Conservation (phyloP, 179 eudicot species). For the Silene coronaria region DNA sequence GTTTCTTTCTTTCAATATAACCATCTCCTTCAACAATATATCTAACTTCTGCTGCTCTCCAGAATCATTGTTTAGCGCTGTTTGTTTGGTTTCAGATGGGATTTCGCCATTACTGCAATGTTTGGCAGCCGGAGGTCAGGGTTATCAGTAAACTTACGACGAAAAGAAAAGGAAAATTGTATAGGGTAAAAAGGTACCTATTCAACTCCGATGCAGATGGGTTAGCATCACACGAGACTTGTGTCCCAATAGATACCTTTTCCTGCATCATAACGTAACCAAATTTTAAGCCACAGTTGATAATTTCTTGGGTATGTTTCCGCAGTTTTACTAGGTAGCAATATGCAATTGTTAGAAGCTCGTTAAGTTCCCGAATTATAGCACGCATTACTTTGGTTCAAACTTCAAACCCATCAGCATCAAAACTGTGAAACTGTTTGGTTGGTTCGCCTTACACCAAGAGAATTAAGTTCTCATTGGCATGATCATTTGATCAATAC, state of each 20-base stretch:
- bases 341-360: not conserved
- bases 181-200: conserved; percentile 11
- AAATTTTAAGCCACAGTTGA: not conserved
- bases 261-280: conserved; percentile 8
- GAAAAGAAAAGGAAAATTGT: not conserved
- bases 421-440: no score
- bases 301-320: not conserved
- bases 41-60: conserved; percentile 25
- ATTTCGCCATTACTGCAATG: conserved; percentile 29
- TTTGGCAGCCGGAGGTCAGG: not conserved
- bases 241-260: conserved; percentile 31
- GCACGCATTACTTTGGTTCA: no score
- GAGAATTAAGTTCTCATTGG: no score
- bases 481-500: no score
- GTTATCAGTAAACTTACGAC: not conserved
- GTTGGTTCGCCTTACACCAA: no score
- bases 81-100: conserved; percentile 25
- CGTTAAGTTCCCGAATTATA: no score
- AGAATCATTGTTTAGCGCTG: conserved; percentile 13
- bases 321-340: not conserved
- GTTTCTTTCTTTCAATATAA: conserved; percentile 55
- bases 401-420: no score
- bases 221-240: conserved; percentile 21
- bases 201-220: not conserved
- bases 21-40: conserved; percentile 43